Evolutionary conservation across 2,329 filamentous ascomycete species (phyloP).

Genomic region (Lachnellula cervina): DNA sequence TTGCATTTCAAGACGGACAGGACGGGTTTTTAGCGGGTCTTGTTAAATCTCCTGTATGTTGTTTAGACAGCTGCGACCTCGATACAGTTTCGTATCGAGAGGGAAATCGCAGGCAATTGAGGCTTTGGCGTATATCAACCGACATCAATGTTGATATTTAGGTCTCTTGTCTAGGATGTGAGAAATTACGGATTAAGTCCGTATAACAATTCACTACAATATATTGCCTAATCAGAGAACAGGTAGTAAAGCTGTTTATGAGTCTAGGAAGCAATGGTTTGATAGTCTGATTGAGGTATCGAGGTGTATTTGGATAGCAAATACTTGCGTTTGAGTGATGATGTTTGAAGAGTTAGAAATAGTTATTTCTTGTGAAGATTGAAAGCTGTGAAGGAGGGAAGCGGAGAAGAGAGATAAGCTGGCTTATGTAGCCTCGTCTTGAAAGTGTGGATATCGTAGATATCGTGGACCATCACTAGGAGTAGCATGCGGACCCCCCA

Average conservation of each 20-base stretch:
- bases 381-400: neutral
- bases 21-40: conserved; percentile 30
- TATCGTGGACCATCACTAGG: conserved; percentile 9
- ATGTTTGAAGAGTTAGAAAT: neutral
- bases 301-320: conserved; percentile 9
- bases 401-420: conserved; percentile 8
- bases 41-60: conserved; percentile 46
- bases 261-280: conserved; percentile 2
- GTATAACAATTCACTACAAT: neutral
- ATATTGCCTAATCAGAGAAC: neutral
- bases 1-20: conserved; percentile 19
- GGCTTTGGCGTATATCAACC: conserved; percentile 51
- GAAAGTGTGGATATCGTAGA: conserved; percentile 10
- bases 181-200: conserved; percentile 13
- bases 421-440: conserved; percentile 21
- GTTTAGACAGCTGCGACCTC: conserved; percentile 51
- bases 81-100: conserved; percentile 52
- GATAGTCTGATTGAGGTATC: neutral
- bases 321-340: neutral
- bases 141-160: conserved; percentile 46
- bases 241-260: conserved; percentile 3
- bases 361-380: neutral
- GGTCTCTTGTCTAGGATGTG: conserved; percentile 6
- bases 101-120: conserved; percentile 49
- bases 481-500: conserved; percentile 13